phyloP scores from a whole-genome alignment of 129 eudicot species.

The Artemisia annua region DNA sequence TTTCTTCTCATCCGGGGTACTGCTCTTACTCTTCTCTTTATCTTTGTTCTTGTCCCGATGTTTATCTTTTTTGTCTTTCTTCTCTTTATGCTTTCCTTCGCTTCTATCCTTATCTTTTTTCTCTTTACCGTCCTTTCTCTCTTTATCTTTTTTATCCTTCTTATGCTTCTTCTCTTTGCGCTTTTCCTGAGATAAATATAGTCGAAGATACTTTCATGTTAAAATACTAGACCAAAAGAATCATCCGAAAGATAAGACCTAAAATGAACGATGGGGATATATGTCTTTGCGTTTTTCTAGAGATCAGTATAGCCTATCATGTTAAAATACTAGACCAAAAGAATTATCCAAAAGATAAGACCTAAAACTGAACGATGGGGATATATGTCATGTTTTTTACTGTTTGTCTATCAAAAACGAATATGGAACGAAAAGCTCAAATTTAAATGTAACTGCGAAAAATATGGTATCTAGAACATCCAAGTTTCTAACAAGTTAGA shows the following conservation, averaged over 20 bases:
- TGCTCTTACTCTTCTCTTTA: conserved; percentile 50
- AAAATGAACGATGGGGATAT: not conserved
- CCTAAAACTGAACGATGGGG: too few species aligned
- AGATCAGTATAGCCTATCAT: too few species aligned
- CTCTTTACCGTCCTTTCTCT: too few species aligned
- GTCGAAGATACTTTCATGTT: conserved; percentile 1
- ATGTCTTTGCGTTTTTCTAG: too few species aligned
- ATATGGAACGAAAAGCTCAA: not conserved
- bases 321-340: too few species aligned
- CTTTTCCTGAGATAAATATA: conserved; percentile 48
- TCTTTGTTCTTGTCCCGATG: conserved; percentile 63
- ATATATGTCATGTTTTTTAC: not conserved
- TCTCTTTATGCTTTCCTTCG: conserved; percentile 58
- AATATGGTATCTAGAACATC: not conserved
- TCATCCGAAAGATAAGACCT: conserved; percentile 1
- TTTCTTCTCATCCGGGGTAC: conserved; percentile 43
- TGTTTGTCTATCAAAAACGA: not conserved
- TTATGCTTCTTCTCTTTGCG: conserved; percentile 66
- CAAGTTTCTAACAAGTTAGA: not conserved
- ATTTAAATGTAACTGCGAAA: not conserved
- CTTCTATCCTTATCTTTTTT: conserved; percentile 59
- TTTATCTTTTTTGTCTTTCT: conserved; percentile 70
- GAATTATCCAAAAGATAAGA: too few species aligned
- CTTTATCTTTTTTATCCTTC: conserved; percentile 70
- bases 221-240: not conserved